Conservation (phyloP, 208 protist species). For the Crithidia fasciculata region DNA sequence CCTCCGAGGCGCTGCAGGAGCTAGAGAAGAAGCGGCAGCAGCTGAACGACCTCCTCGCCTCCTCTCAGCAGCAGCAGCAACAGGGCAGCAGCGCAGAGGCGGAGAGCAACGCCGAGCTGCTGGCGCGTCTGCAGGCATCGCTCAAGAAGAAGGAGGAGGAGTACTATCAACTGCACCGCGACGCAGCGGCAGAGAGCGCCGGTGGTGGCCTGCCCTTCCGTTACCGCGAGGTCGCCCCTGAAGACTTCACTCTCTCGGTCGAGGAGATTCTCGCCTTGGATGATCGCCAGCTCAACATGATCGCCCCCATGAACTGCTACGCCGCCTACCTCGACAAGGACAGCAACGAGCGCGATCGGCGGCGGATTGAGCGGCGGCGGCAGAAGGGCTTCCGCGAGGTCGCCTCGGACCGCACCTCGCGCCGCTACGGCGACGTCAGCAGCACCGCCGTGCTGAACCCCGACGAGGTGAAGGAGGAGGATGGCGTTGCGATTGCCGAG, state of each 20-base stretch:
- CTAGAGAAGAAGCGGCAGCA: conserved; percentile 51
- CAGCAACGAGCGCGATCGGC: conserved; percentile 74
- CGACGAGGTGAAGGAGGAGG: conserved; percentile 49
- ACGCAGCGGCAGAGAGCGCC: conserved; percentile 31
- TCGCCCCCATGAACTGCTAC: conserved; percentile 93
- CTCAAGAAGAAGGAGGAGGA: conserved; percentile 83
- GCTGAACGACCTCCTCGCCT: conserved; percentile 48
- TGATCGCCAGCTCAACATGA: conserved; percentile 93
- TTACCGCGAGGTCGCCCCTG: conserved; percentile 82
- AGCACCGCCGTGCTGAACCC: conserved; percentile 74
- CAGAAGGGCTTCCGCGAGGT: conserved; percentile 77
- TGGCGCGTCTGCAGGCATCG: conserved; percentile 57
- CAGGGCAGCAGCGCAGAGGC: conserved; percentile 2
- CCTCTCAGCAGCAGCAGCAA: too few species aligned
- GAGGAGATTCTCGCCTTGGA: conserved; percentile 90
- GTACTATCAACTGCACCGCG: conserved; percentile 84
- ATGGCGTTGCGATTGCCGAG: conserved; percentile 55
- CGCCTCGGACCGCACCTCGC: conserved; percentile 63
- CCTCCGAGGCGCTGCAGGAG: conserved; percentile 47
- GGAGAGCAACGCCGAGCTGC: conserved; percentile 33
- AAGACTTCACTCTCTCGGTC: conserved; percentile 84
- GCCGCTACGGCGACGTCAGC: conserved; percentile 77
- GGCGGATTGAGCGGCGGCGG: conserved; percentile 54
- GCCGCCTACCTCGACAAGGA: conserved; percentile 80
- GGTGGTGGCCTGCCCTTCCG: conserved; percentile 53